Evolutionary conservation across 352 stramenopile genomes (phyloP), one percentile per base, ranked within the genome.

Genomic region (Pythium sukuiense): DNA sequence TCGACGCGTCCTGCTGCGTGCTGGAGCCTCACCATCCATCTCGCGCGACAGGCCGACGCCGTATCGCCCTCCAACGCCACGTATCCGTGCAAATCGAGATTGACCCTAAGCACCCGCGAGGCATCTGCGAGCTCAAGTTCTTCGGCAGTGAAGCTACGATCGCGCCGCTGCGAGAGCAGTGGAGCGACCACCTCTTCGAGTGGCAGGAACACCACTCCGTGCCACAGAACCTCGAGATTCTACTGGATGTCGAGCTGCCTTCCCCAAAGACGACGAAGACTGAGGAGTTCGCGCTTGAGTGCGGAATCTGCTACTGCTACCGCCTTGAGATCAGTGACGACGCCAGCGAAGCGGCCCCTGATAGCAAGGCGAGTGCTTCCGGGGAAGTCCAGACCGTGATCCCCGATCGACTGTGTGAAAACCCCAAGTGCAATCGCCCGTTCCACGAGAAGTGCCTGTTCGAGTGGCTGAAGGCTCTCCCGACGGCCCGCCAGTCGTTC

Each of bases 271-370:
- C 71, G 11, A 74, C 72, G 11, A 76, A 77, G 30, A 50, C 63
- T 0, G 81, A 94, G 6, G 81, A 93, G 46, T 95, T 96, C 63
- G 81, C 81, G 3, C 60, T 89, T 18, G 90, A 97, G 69, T 96
- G 90, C 53, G 90, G 90, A 41, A 96, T 97, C 64, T 97, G 90
- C 73, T 97, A 97, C 66, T 86, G 74, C 63, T 96, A 96, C 55
- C 82, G 85, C 0, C 67, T 90, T 12, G 80, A 90, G 3, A 54
- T 71, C 3, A 70, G 77, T 3, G 72, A 76, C 1, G 59, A 69
- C 0, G 46, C 69, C 50, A 20, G 9, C 33, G 43, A 30, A 18
- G 11, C 2, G 14, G 16, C 20, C n/a, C 13, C 18, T 32, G 12
- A 14, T 41, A 41, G 50, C 20, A 37, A 32, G 24, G 12, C 12